Conservation (phyloP, 1,284 basidiomycete genomes). For the Inonotus obliquus region DNA sequence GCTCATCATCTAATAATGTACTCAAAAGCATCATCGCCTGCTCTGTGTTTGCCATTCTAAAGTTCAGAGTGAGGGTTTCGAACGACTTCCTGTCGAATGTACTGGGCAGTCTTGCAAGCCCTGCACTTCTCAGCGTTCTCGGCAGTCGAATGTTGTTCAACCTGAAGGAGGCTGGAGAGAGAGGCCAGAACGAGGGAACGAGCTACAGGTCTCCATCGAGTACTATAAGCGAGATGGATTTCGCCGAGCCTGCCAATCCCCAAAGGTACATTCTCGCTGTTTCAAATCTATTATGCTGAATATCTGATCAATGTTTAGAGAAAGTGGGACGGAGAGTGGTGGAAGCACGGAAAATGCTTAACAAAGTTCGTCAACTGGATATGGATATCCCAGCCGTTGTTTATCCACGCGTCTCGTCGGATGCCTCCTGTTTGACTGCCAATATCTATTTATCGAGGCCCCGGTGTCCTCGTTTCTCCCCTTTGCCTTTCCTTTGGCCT, state of each 20-base stretch:
- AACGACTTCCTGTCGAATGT: not conserved
- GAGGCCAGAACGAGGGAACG: slow-evolving; percentile 7
- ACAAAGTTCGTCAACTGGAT: too few relatives aligned
- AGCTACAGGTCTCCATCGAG: not conserved
- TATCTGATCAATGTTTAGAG: too few relatives aligned
- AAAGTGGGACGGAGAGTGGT: too few relatives aligned
- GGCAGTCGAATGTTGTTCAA: slow-evolving; percentile 12
- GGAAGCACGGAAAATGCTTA: too few relatives aligned
- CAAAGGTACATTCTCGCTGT: not conserved
- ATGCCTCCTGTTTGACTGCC: too few relatives aligned
- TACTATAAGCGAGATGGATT: not conserved
- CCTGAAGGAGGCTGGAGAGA: slow-evolving; percentile 3
- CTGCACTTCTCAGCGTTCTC: not conserved
- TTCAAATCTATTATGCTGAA: not conserved
- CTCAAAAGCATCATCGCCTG: not conserved
- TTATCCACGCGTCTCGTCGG: too few relatives aligned
- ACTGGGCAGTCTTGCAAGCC: not conserved
- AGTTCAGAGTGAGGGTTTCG: not conserved
- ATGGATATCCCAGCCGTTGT: too few relatives aligned
- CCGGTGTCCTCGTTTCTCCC: too few relatives aligned
- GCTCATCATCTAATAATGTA: not conserved
- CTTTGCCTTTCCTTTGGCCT: too few relatives aligned
- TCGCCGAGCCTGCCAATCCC: not conserved
- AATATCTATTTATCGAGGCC: too few relatives aligned
- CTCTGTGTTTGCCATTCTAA: not conserved